These are phyloP conservation scores for Scleromitrula shiraiana DNA, from an alignment of 2,329 filamentous ascomycete genomes.

Conservation along the genomic window DNA sequence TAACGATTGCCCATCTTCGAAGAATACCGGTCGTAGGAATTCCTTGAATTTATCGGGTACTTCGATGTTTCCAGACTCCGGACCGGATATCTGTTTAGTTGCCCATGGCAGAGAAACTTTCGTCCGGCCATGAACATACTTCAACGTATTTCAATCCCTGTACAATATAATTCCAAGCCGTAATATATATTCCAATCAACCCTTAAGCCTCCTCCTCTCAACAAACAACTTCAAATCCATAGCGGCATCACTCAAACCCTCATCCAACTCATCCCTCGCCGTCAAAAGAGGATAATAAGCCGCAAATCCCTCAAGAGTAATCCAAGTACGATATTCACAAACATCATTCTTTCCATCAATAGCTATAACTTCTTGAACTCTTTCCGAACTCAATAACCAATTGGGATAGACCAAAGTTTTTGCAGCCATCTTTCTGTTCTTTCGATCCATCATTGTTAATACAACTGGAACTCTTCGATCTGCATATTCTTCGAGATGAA, in stretches of 20 bases:
- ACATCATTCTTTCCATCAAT: slow-evolving; percentile 10
- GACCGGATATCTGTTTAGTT: too few relatives aligned
- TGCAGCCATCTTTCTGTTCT: slow-evolving; percentile 13
- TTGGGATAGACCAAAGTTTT: slow-evolving; percentile 11
- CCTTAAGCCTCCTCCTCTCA: background rate
- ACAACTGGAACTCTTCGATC: slow-evolving; percentile 1
- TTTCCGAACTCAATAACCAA: slow-evolving; percentile 18
- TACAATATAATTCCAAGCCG: too few relatives aligned
- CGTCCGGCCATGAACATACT: background rate
- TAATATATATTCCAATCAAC: background rate
- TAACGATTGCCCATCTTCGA: too few relatives aligned
- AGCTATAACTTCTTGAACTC: slow-evolving; percentile 19
- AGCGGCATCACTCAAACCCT: slow-evolving; percentile 3
- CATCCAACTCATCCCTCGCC: slow-evolving; percentile 13
- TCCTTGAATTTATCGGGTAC: too few relatives aligned
- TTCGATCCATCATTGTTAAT: slow-evolving; percentile 16
- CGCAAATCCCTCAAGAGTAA: slow-evolving; percentile 16
- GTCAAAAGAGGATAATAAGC: slow-evolving; percentile 19
- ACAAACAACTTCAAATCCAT: slow-evolving; percentile 3
- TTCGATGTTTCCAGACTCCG: too few relatives aligned
- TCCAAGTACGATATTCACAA: slow-evolving; percentile 20
- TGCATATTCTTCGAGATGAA: background rate
- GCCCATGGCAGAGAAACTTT: background rate
- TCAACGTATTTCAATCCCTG: background rate
- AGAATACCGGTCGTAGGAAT: too few relatives aligned